Percentiles rank a stretch among this genome's conserved stretches.
phyloP scores from a whole-genome alignment of 75 land plant species.

The Pinus albicaulis region DNA sequence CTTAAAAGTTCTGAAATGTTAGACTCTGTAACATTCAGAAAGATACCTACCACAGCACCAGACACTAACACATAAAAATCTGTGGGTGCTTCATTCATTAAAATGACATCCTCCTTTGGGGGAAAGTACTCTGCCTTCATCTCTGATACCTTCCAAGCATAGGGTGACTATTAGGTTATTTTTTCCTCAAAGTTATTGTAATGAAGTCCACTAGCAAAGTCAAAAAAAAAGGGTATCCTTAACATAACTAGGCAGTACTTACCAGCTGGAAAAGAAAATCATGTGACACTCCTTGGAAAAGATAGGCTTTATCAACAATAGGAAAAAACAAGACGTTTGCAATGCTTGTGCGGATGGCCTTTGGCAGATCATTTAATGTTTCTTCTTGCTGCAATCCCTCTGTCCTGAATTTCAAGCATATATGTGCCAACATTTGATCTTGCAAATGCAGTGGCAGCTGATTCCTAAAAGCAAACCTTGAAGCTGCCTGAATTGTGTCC shows the following conservation, averaged over 20 bases:
- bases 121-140: conserved; percentile 73
- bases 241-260: conserved; percentile 1
- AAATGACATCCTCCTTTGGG: conserved; percentile 59
- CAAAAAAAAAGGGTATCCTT: not conserved
- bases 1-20: too few species aligned
- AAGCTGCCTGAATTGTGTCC: conserved; percentile 56
- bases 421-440: conserved; percentile 63
- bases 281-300: conserved; percentile 32
- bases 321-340: conserved; percentile 34
- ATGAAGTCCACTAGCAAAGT: too few species aligned
- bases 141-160: conserved; percentile 44
- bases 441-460: conserved; percentile 46
- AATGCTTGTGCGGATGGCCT: conserved; percentile 53
- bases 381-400: conserved; percentile 51
- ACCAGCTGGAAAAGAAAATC: conserved; percentile 56
- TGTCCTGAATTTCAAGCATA: conserved; percentile 55
- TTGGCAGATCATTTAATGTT: conserved; percentile 50
- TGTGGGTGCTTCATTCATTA: conserved; percentile 72
- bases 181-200: too few species aligned
- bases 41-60: conserved; percentile 46
- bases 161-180: too few species aligned
- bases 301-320: conserved; percentile 34
- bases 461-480: conserved; percentile 48
- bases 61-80: conserved; percentile 61
- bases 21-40: not conserved